Conservation (phyloP, 176 grass and related monocot species). For the Alloteropsis semialata region DNA sequence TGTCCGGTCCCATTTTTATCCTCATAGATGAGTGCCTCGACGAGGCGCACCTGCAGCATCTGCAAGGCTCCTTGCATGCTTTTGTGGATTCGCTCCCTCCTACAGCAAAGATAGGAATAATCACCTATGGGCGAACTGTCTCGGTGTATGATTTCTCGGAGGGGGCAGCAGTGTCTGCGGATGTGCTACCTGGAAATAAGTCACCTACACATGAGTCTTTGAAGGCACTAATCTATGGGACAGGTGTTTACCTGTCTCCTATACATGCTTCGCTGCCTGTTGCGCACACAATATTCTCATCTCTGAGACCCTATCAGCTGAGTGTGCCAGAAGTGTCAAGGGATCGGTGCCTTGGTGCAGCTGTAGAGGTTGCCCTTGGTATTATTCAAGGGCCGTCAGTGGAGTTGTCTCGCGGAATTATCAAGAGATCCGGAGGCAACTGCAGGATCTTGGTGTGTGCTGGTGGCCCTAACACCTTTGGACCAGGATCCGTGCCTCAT, state of each 20-base stretch:
- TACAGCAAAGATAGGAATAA: slow-evolving; percentile 75
- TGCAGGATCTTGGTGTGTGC: slow-evolving; percentile 90
- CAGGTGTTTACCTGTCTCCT: slow-evolving; percentile 86
- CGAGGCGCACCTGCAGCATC: slow-evolving; percentile 86
- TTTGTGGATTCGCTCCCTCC: slow-evolving; percentile 82
- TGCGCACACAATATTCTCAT: slow-evolving; percentile 91
- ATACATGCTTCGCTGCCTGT: slow-evolving; percentile 85
- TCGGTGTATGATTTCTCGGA: slow-evolving; percentile 99
- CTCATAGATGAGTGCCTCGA: slow-evolving; percentile 93
- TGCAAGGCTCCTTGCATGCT: slow-evolving; percentile 97
- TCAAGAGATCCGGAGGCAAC: slow-evolving; percentile 92
- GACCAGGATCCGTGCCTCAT: slow-evolving; percentile 84
- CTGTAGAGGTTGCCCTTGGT: slow-evolving; percentile 86
- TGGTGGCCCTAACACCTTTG: slow-evolving; percentile 86
- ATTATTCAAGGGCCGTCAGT: slow-evolving; percentile 81
- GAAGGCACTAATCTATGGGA: slow-evolving; percentile 83
- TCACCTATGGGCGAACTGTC: slow-evolving; percentile 85
- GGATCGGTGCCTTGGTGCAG: slow-evolving; percentile 85
- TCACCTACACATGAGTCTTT: slow-evolving; percentile 75
- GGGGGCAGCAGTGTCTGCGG: slow-evolving; percentile 65
- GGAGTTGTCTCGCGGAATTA: slow-evolving; percentile 84
- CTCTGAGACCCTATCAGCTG: slow-evolving; percentile 77
- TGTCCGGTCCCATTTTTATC: slow-evolving; percentile 78
- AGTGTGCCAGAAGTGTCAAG: slow-evolving; percentile 73
- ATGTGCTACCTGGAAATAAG: slow-evolving; percentile 80